These are phyloP conservation scores for Scutellaria baicalensis DNA, from an alignment of 257 asterid genomes.

Conservation along the genomic window DNA sequence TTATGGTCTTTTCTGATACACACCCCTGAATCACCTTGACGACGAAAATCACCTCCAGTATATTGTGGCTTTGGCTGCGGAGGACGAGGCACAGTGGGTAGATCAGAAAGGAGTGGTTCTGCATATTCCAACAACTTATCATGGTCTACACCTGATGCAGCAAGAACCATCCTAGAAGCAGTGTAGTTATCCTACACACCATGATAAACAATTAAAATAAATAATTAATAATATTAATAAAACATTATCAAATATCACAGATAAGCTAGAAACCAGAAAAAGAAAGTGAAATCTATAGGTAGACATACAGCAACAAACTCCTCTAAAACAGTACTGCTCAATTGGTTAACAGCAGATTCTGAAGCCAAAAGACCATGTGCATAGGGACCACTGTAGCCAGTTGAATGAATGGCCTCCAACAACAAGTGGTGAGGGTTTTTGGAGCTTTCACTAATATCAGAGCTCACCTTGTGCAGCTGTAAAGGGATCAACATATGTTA, in stretches of 20 bases:
- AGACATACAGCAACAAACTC: constrained; percentile 63
- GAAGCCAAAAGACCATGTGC: constrained; percentile 64
- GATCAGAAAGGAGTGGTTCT: constrained; percentile 74
- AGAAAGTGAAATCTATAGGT: not conserved
- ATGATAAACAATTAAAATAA: constrained; percentile 14
- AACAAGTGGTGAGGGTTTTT: constrained; percentile 75
- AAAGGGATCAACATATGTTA: constrained; percentile 8
- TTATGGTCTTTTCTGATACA: constrained; percentile 15
- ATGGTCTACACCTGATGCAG: constrained; percentile 90
- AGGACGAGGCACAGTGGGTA: constrained; percentile 35
- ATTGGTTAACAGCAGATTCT: constrained; percentile 39
- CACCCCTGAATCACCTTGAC: constrained; percentile 75
- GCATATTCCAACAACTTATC: constrained; percentile 67
- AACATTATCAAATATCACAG: not conserved
- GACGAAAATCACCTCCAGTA: constrained; percentile 80
- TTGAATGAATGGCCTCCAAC: constrained; percentile 75
- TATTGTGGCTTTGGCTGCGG: constrained; percentile 55
- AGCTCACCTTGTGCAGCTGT: constrained; percentile 57
- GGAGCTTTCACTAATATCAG: constrained; percentile 57
- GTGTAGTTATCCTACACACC: constrained; percentile 56
- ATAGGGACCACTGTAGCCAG: constrained; percentile 70
- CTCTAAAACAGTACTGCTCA: constrained; percentile 57
- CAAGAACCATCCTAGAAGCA: constrained; percentile 81
- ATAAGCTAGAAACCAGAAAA: not conserved
- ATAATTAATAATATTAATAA: constrained; percentile 6